A percentile compares a stretch with the other conserved stretches of the same genome.
These are phyloP conservation scores for Albizia julibrissin DNA, from an alignment of 306 rosid genomes.

Conservation along the genomic window DNA sequence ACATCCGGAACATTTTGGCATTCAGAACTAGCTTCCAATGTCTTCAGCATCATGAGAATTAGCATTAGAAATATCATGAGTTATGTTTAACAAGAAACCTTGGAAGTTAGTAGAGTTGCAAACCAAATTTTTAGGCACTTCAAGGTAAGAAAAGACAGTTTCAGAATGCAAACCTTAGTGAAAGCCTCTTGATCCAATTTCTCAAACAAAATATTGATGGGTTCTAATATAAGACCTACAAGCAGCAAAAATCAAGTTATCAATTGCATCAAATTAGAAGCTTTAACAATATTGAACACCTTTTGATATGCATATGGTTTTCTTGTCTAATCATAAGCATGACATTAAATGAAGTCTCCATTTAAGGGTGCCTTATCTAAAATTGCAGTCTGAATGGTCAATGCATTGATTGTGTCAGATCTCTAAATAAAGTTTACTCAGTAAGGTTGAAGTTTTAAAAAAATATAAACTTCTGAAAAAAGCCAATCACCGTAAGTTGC, in stretches of 20 bases:
- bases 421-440: not conserved
- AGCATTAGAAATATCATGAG: slow-evolving; percentile 9
- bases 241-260: slow-evolving; percentile 27
- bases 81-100: slow-evolving; percentile 15
- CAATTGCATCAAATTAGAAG: slow-evolving; percentile 18
- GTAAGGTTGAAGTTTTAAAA: not conserved
- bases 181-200: slow-evolving; percentile 84
- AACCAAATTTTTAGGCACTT: slow-evolving; percentile 13
- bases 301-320: not conserved
- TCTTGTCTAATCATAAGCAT: slow-evolving; percentile 11
- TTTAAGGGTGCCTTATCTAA: not conserved
- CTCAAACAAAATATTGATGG: slow-evolving; percentile 58
- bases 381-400: not conserved
- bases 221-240: slow-evolving; percentile 72
- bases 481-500: not conserved
- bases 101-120: slow-evolving; percentile 9
- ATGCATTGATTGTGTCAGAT: not conserved
- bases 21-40: slow-evolving; percentile 67
- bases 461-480: not conserved
- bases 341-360: not conserved
- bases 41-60: slow-evolving; percentile 46
- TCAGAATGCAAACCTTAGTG: slow-evolving; percentile 60
- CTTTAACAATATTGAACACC: not conserved
- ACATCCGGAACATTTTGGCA: slow-evolving; percentile 50
- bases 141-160: slow-evolving; percentile 22